Evolutionary conservation across 2,329 filamentous ascomycete genomes (phyloP), one percentile per base, ranked within the genome.

Genomic region (Periconia digitata): DNA sequence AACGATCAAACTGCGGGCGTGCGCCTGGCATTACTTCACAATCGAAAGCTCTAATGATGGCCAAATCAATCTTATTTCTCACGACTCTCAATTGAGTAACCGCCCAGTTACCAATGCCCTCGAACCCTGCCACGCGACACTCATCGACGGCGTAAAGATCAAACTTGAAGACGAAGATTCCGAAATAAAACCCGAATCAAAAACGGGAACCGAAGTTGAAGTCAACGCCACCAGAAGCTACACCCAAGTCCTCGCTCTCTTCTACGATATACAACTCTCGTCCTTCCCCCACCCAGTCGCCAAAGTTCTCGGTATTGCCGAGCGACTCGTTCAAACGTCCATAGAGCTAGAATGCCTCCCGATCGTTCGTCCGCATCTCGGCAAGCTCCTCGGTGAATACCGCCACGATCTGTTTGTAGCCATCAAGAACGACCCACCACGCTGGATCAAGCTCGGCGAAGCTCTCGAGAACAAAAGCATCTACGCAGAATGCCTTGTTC

Each of bases 401-500:
- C 49, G 58, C 22, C 51, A 69, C n/a, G 13, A 49, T 46, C 47
- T 72, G 15, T 66, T 54, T 46, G 35, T 53, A 6, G 58, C 66
- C 10, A 70, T 74, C 27, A 62, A 58, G 2, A 24, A 43, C n/a
- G 62, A 70, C 17, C 62, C 71, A 0, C 44, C 58, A 6, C 61
- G 63, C 17, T 73, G 67, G 62, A 55, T 73, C 0, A 49, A 59
- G 1, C 48, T 74, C n/a, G 56, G 60, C 0, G 43, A 66, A 1
- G 36, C 55, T 1, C 51, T 74, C 2, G 41, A 68, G 22, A 64
- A 62, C 42, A 41, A 44, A 1, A 41, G 47, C 1, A 63, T 74
- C 12, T 74, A 68, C 51, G 64, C 63, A 6, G 72, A 74, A 42
- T 60, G 66, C 13, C 55, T 72, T 2, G 62, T 71, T 16, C 70